phyloP scores from a whole-genome alignment of 2,329 filamentous ascomycete species.

The Epichloe bromicola region DNA sequence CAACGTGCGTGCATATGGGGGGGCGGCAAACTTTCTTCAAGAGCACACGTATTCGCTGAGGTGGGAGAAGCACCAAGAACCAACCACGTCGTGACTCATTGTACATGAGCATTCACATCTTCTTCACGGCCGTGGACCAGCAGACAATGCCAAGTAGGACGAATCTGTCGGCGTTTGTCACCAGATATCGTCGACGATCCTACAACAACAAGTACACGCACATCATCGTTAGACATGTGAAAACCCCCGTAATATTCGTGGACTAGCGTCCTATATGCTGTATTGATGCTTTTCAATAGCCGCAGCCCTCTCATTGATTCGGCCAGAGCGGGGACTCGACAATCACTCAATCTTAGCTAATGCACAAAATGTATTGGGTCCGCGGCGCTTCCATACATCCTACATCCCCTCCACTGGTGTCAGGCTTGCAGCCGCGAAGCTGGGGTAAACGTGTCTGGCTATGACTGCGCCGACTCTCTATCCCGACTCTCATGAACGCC shows the following conservation, averaged over 20 bases:
- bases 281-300: background rate
- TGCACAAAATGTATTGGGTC: conserved; percentile 1
- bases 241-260: background rate
- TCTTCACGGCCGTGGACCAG: too few species aligned
- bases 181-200: too few species aligned
- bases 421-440: conserved; percentile 2
- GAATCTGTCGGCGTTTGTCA: too few species aligned
- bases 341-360: conserved; percentile 1
- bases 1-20: too few species aligned
- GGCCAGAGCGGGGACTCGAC: background rate
- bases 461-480: background rate
- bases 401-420: background rate
- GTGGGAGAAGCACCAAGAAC: too few species aligned
- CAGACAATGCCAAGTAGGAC: too few species aligned
- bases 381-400: background rate
- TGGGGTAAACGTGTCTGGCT: background rate
- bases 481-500: conserved; percentile 2
- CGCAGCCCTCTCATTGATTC: background rate
- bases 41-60: too few species aligned
- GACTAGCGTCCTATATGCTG: conserved; percentile 2
- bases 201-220: background rate
- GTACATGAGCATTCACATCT: too few species aligned
- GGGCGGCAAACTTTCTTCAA: too few species aligned
- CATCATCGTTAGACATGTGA: background rate
- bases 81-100: too few species aligned